Evolutionary conservation across 139 green algal species (phyloP).

Genomic region (Limnomonas spitsbergensis): DNA sequence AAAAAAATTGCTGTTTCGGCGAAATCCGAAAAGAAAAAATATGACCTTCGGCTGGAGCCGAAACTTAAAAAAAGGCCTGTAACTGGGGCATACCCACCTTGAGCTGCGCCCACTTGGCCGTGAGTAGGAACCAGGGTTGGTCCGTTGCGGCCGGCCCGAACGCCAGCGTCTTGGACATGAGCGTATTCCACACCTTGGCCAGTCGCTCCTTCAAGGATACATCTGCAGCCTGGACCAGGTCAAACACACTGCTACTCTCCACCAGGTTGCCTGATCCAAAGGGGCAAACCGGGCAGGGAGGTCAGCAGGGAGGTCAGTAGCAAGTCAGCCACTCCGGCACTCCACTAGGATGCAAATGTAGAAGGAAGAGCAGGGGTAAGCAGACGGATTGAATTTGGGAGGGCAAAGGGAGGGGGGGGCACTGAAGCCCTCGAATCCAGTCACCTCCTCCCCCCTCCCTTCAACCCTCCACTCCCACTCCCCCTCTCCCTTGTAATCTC

Average conservation of each 20-base stretch:
- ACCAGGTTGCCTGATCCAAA: constrained; percentile 25
- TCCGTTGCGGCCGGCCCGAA: constrained; percentile 19
- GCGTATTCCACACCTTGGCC: not conserved
- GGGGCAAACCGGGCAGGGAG: too few species aligned
- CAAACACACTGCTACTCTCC: not conserved
- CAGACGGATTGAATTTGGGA: too few species aligned
- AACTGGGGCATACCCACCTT: constrained; percentile 26
- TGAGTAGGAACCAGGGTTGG: constrained; percentile 36
- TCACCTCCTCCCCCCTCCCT: too few species aligned
- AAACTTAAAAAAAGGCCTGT: not conserved
- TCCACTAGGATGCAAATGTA: too few species aligned
- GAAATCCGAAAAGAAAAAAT: not conserved
- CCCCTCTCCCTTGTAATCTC: too few species aligned
- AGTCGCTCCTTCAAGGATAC: not conserved
- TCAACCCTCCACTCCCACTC: too few species aligned
- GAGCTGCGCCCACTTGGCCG: constrained; percentile 21
- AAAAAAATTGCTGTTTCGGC: too few species aligned
- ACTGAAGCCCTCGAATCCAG: too few species aligned
- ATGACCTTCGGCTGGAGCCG: not conserved
- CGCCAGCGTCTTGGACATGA: not conserved
- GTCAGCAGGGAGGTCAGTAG: too few species aligned
- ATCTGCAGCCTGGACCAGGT: not conserved
- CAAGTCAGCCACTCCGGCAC: too few species aligned
- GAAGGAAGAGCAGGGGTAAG: too few species aligned
- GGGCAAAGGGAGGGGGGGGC: too few species aligned